These are phyloP conservation scores for Xylaria sp. DNA, from an alignment of 2,329 filamentous ascomycete genomes.

Conservation along the genomic window DNA sequence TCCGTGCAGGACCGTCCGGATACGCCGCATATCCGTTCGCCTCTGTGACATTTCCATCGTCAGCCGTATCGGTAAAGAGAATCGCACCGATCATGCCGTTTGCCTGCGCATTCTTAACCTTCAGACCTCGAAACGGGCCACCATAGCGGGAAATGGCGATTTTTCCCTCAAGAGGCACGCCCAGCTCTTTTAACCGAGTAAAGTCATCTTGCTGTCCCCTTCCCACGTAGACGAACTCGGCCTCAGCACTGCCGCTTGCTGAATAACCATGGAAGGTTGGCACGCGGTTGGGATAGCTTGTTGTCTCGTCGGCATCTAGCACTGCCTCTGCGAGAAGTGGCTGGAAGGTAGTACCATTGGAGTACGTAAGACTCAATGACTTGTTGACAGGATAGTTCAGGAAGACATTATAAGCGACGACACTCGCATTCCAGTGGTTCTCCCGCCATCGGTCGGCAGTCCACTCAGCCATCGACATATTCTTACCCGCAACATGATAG, in stretches of 20 bases:
- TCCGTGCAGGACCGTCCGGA: constrained; percentile 78
- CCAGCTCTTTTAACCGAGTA: constrained; percentile 73
- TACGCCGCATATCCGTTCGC: constrained; percentile 78
- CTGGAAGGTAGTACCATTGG: constrained; percentile 64
- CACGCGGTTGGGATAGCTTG: constrained; percentile 71
- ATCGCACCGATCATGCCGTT: constrained; percentile 77
- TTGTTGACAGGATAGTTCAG: constrained; percentile 65
- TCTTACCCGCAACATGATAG: constrained; percentile 48
- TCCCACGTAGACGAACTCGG: constrained; percentile 79
- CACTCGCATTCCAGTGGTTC: constrained; percentile 46
- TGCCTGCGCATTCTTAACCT: constrained; percentile 84
- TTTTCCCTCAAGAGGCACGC: constrained; percentile 77
- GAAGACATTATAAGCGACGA: constrained; percentile 48
- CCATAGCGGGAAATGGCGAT: constrained; percentile 84
- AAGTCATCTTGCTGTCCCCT: constrained; percentile 80
- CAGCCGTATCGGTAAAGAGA: constrained; percentile 78
- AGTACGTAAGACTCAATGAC: constrained; percentile 55
- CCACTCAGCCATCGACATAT: constrained; percentile 48
- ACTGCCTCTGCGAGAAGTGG: constrained; percentile 78
- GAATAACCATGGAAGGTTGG: constrained; percentile 88
- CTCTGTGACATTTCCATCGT: constrained; percentile 79
- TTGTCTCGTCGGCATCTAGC: constrained; percentile 78
- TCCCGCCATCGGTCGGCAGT: constrained; percentile 47
- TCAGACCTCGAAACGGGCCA: constrained; percentile 79
- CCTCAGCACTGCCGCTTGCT: constrained; percentile 79